phyloP scores from a whole-genome alignment of 495 filamentous ascomycete genomes.

The Aspergillus sparsus region DNA sequence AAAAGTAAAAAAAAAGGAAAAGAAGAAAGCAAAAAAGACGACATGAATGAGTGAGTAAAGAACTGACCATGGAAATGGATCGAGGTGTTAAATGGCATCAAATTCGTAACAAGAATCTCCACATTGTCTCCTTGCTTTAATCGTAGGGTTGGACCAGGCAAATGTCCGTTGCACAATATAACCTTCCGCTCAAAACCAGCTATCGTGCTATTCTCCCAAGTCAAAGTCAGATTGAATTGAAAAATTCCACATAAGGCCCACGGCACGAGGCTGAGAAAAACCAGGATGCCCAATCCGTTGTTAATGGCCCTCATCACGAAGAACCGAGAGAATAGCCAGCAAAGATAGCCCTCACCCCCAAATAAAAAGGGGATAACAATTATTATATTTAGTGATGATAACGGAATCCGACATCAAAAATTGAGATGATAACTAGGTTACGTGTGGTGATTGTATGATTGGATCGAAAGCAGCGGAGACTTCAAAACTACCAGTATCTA shows the following conservation, averaged over 20 bases:
- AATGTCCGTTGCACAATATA: constrained; percentile 61
- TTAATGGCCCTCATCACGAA: constrained; percentile 6
- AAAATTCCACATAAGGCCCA: constrained; percentile 24
- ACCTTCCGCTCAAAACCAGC: constrained; percentile 44
- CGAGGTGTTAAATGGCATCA: constrained; percentile 52
- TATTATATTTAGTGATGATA: neutral
- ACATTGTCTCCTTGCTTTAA: constrained; percentile 64
- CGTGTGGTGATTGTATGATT: too few relatives aligned
- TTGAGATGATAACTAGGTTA: too few relatives aligned
- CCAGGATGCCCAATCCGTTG: constrained; percentile 13
- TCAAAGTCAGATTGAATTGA: constrained; percentile 36
- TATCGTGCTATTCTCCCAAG: constrained; percentile 32
- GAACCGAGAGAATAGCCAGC: neutral
- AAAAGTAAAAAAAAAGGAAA: neutral
- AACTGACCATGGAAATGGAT: constrained; percentile 55
- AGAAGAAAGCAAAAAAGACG: neutral
- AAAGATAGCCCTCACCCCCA: neutral
- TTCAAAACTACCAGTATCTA: too few relatives aligned
- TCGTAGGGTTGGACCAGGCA: constrained; percentile 58
- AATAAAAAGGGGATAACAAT: too few relatives aligned
- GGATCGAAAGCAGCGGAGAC: too few relatives aligned
- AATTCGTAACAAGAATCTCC: constrained; percentile 59
- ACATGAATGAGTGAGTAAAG: neutral
- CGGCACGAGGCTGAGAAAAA: constrained; percentile 11
- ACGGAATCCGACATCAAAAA: neutral